A percentile compares a stretch with the other conserved stretches of the same genome.
These are phyloP conservation scores for Arbutus unedo DNA, from an alignment of 148 eudicot species.

Conservation along the genomic window DNA sequence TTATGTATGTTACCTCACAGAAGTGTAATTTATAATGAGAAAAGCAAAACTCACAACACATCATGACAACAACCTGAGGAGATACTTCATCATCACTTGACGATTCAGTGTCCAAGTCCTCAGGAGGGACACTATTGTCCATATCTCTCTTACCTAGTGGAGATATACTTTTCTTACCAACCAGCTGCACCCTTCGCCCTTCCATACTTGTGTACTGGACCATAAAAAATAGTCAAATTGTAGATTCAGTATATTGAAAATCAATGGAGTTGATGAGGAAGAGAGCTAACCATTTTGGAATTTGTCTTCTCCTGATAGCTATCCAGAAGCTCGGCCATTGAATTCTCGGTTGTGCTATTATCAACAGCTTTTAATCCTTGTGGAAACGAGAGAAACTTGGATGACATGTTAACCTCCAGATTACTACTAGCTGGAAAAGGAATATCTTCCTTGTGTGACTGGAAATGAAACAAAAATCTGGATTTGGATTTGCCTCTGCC, in stretches of 20 bases:
- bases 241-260: not conserved
- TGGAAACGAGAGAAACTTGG: constrained; percentile 25
- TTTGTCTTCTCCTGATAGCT: constrained; percentile 42
- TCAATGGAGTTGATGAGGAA: not conserved
- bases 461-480: constrained; percentile 32
- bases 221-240: constrained; percentile 12
- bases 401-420: constrained; percentile 25
- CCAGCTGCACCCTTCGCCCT: constrained; percentile 26
- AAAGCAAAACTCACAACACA: not conserved
- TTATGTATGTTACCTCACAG: not conserved
- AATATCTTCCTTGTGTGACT: constrained; percentile 28
- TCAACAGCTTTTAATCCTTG: constrained; percentile 35
- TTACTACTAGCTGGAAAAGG: constrained; percentile 20
- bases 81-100: constrained; percentile 61
- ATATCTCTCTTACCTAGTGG: constrained; percentile 20
- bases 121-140: constrained; percentile 46
- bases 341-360: constrained; percentile 19
- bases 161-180: constrained; percentile 27
- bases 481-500: constrained; percentile 30
- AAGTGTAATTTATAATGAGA: not conserved
- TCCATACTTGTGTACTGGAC: constrained; percentile 32
- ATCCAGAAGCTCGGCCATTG: constrained; percentile 55
- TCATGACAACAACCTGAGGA: constrained; percentile 8
- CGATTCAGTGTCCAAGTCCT: constrained; percentile 40
- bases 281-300: constrained; percentile 37